Evolutionary conservation across 441 rosid species (phyloP), one percentile per base, ranked within the genome.

Genomic region (Adansonia gregorii): DNA sequence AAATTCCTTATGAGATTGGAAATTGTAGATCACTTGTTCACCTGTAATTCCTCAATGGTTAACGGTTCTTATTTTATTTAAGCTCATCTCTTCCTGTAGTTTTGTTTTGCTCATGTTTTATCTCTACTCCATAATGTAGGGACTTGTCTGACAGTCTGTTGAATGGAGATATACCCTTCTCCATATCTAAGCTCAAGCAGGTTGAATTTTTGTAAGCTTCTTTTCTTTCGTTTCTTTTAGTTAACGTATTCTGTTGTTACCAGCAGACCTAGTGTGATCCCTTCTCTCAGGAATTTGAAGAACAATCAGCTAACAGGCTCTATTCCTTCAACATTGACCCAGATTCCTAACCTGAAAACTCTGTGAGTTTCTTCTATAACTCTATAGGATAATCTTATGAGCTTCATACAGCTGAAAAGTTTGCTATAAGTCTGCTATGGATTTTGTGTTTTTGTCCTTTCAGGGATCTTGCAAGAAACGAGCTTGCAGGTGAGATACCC

Each of bases 1-100:
- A 94, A 82, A 92, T 96, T 43, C 98, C 99, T 0, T 98, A 91
- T 76, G 99, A 94, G 87, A 88, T 93, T 64, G 99, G 99, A 61
- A 88, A 93, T 82, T 96, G 98, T 75, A 87, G 83, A 67, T 80
- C 88, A 46, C 95, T 96, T 39, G 74, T 61, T 52, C 81, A 88
- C 73, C 77, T 94, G 99, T 96, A 87, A 78, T 64, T 49, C 14
- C 56, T 46, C n/a, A 0, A 8, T 19, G 2, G 3, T 11, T 6
- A 10, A 19, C 15, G 4, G n/a, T n/a, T 9, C 8, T 10, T 67
- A 3, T 2, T 35, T 8, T 4, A 14, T 5, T n/a, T 20, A 3
- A 35, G 11, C 43, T 20, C 7, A 10, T 17, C 11, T 14, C 0
- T 52, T 72, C 7, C 17, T 14, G 15, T 19, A 1, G 12, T 45